These are phyloP conservation scores for Mycena filopes DNA, from an alignment of 768 basidiomycete genomes.

Conservation along the genomic window DNA sequence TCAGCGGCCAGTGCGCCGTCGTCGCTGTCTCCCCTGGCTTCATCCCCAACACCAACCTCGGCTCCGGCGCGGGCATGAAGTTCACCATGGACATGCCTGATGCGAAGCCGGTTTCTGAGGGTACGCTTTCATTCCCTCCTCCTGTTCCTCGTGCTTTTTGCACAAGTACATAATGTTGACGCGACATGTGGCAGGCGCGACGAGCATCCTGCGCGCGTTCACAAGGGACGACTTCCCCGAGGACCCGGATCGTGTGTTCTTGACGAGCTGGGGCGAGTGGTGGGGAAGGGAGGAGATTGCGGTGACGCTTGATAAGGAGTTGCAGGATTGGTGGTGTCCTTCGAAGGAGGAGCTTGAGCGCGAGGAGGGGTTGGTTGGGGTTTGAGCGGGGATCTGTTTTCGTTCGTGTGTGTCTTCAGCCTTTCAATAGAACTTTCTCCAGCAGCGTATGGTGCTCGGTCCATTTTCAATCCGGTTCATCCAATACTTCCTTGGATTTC, in stretches of 20 bases:
- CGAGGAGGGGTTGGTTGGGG: constrained; percentile 5
- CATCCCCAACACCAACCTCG: constrained; percentile 22
- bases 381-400: too few species aligned
- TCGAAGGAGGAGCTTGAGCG: constrained; percentile 20
- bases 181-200: too few species aligned
- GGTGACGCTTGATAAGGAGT: constrained; percentile 10
- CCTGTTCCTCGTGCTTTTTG: too few species aligned
- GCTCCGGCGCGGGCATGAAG: not conserved
- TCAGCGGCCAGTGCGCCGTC: constrained; percentile 9
- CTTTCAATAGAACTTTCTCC: too few species aligned
- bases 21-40: constrained; percentile 29
- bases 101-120: constrained; percentile 12
- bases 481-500: too few species aligned
- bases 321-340: constrained; percentile 23
- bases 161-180: too few species aligned
- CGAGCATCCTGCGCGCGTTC: constrained; percentile 20
- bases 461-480: too few species aligned
- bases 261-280: constrained; percentile 35
- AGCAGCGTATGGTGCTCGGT: too few species aligned
- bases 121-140: not conserved
- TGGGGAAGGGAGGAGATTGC: constrained; percentile 15
- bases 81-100: constrained; percentile 4
- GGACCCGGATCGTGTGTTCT: constrained; percentile 22
- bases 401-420: too few species aligned
- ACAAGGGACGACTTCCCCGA: constrained; percentile 22